Conservation (phyloP, 257 asterid genomes). For the Coffea eugenioides region DNA sequence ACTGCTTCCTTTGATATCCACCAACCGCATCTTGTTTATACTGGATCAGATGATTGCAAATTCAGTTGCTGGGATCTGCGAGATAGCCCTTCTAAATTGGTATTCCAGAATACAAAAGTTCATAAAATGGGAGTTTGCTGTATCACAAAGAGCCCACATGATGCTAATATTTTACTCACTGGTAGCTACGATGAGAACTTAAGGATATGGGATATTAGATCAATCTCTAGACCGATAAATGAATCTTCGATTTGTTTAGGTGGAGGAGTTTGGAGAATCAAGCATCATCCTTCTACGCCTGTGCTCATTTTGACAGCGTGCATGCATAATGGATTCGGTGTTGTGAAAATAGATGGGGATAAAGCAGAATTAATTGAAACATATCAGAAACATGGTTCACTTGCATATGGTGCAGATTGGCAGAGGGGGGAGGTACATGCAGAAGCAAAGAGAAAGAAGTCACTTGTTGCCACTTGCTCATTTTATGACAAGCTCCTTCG, state of each 20-base stretch:
- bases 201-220: conserved; percentile 84
- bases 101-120: conserved; percentile 60
- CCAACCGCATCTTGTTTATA: conserved; percentile 70
- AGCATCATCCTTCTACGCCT: conserved; percentile 63
- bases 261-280: conserved; percentile 95
- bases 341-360: conserved; percentile 44
- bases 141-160: conserved; percentile 69
- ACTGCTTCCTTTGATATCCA: conserved; percentile 78
- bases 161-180: conserved; percentile 59
- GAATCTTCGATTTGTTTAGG: conserved; percentile 57
- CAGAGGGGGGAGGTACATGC: conserved; percentile 46
- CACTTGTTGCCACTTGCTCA: conserved; percentile 78
- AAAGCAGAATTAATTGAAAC: conserved; percentile 49
- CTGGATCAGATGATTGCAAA: conserved; percentile 94
- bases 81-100: conserved; percentile 50
- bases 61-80: conserved; percentile 91
- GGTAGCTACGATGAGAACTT: conserved; percentile 87
- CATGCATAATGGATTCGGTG: conserved; percentile 88
- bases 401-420: conserved; percentile 98
- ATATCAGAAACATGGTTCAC: conserved; percentile 62
- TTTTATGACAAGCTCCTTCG: conserved; percentile 83
- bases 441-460: conserved; percentile 34
- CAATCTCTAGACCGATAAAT: conserved; percentile 51
- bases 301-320: conserved; percentile 76
- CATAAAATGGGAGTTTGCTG: conserved; percentile 89